These are phyloP conservation scores for Thalassia testudinum DNA, from an alignment of 116 monocot species.

Conservation along the genomic window DNA sequence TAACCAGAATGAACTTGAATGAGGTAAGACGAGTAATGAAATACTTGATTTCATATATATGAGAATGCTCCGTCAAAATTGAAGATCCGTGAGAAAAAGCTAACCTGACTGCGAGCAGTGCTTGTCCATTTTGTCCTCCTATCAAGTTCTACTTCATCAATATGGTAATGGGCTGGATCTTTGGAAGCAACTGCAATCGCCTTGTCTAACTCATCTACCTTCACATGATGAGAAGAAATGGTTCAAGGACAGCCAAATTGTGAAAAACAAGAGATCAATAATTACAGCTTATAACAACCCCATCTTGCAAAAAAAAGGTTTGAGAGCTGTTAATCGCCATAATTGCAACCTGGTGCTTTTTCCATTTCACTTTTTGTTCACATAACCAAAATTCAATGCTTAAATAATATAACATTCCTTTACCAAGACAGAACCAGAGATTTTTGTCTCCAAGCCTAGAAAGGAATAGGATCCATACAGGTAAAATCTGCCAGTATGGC, in stretches of 20 bases:
- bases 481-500: no score
- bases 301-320: no score
- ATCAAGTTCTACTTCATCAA: slow-evolving; percentile 64
- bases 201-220: slow-evolving; percentile 95
- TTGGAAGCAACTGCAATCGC: slow-evolving; percentile 71
- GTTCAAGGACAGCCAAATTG: neutral
- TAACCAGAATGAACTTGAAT: neutral
- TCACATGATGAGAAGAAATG: slow-evolving; percentile 9
- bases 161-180: slow-evolving; percentile 66
- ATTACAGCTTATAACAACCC: no score
- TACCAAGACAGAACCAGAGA: no score
- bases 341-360: no score
- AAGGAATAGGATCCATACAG: no score
- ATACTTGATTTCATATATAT: neutral
- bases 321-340: no score
- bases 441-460: no score
- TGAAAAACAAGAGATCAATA: neutral
- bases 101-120: slow-evolving; percentile 70
- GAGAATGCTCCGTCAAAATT: neutral
- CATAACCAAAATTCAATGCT: no score
- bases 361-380: no score
- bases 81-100: neutral
- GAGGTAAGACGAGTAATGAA: neutral
- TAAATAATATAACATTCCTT: no score
- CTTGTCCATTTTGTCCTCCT: slow-evolving; percentile 62